These are phyloP conservation scores for Akebia trifoliata DNA, from an alignment of 164 flowering plant genomes.

Conservation along the genomic window DNA sequence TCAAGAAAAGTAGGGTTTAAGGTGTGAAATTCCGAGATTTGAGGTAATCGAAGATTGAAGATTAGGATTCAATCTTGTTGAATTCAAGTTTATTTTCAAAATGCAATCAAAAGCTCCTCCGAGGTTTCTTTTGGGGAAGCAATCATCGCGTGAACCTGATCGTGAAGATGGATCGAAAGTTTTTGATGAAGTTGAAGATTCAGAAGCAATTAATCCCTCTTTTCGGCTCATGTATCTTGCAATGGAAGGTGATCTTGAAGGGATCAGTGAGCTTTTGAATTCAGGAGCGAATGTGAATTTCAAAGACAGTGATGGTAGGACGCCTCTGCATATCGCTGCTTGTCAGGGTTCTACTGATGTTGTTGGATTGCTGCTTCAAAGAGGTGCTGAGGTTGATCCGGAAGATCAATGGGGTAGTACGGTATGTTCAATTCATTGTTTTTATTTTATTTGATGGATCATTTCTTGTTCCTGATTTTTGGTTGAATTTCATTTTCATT, in stretches of 20 bases:
- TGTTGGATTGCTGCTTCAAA: conserved; percentile 41
- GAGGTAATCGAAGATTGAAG: background rate
- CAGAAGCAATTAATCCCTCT: conserved; percentile 37
- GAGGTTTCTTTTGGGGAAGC: conserved; percentile 43
- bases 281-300: conserved; percentile 65
- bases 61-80: background rate
- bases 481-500: too few relatives aligned
- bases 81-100: background rate
- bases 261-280: conserved; percentile 57
- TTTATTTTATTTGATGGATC: background rate
- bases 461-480: background rate
- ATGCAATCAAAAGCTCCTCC: conserved; percentile 17
- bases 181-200: background rate
- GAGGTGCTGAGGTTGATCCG: conserved; percentile 58
- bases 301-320: conserved; percentile 63
- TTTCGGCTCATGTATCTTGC: conserved; percentile 67
- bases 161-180: conserved; percentile 5
- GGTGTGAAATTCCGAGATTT: too few relatives aligned
- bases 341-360: conserved; percentile 74
- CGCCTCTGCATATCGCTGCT: conserved; percentile 80
- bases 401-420: conserved; percentile 95
- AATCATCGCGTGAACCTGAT: conserved; percentile 73
- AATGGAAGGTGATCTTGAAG: conserved; percentile 73
- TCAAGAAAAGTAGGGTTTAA: too few relatives aligned
- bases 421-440: conserved; percentile 29